Conservation (phyloP, 805 yeast genomes). For the Priceomyces fermenticarens region DNA sequence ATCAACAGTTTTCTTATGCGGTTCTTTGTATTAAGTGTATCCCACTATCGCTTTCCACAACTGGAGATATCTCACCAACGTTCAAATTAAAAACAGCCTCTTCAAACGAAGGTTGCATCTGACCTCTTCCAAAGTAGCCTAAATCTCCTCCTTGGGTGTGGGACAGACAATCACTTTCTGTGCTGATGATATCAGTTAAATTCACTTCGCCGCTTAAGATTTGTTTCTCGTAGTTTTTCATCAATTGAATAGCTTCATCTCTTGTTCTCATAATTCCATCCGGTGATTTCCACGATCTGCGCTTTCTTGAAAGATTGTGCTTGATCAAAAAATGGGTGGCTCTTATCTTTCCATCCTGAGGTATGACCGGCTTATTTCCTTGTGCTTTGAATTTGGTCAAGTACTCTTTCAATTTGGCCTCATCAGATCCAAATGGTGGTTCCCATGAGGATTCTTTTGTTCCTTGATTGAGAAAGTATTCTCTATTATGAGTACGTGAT, state of each 20-base stretch:
- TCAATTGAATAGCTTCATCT: slow-evolving; percentile 74
- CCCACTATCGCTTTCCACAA: slow-evolving; percentile 89
- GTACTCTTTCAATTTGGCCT: slow-evolving; percentile 54
- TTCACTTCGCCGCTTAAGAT: slow-evolving; percentile 63
- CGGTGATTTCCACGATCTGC: slow-evolving; percentile 82
- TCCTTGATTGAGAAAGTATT: slow-evolving; percentile 72
- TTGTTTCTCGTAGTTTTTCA: slow-evolving; percentile 54
- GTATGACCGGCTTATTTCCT: slow-evolving; percentile 45
- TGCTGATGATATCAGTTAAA: slow-evolving; percentile 68
- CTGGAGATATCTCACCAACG: slow-evolving; percentile 78
- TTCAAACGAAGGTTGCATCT: slow-evolving; percentile 95
- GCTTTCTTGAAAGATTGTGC: slow-evolving; percentile 80
- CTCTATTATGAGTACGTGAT: slow-evolving; percentile 78
- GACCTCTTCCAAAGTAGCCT: slow-evolving; percentile 84
- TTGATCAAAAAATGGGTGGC: slow-evolving; percentile 82
- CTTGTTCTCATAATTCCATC: slow-evolving; percentile 72
- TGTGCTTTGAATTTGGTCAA: slow-evolving; percentile 36
- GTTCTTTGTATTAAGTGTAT: slow-evolving; percentile 85
- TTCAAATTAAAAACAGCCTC: slow-evolving; percentile 78
- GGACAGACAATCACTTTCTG: slow-evolving; percentile 87
- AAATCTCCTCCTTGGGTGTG: slow-evolving; percentile 88
- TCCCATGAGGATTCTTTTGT: slow-evolving; percentile 84
- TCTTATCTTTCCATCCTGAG: slow-evolving; percentile 57
- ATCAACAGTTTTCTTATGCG: slow-evolving; percentile 39
- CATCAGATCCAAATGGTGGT: slow-evolving; percentile 81